Evolutionary conservation across 1,284 basidiomycete species (phyloP).

Genomic region (Vanrija sp.): DNA sequence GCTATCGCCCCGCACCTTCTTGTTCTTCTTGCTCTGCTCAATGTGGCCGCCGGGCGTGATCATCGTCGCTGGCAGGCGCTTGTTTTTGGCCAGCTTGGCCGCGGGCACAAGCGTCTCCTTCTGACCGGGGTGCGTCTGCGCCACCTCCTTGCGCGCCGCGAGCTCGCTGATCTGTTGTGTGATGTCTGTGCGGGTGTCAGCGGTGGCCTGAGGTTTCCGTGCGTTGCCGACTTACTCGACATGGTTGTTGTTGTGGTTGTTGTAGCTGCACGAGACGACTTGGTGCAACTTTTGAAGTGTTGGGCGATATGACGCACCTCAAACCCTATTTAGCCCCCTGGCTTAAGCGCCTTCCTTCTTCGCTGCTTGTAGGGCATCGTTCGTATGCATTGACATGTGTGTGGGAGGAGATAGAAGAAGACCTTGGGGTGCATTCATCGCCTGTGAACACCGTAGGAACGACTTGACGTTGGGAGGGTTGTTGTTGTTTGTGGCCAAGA

Average conservation of each 20-base stretch:
- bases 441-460: too few species aligned
- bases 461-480: too few species aligned
- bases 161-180: conserved; percentile 8
- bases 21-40: conserved; percentile 27
- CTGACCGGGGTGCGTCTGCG: conserved; percentile 16
- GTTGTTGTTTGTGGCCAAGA: too few species aligned
- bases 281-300: too few species aligned
- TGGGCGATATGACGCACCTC: too few species aligned
- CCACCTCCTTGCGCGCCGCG: conserved; percentile 14
- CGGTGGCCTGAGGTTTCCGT: neutral
- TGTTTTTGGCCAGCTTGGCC: conserved; percentile 40
- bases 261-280: neutral
- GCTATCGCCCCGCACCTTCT: conserved; percentile 3
- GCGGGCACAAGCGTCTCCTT: conserved; percentile 21
- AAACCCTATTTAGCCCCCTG: too few species aligned
- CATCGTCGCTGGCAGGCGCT: conserved; percentile 45
- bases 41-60: conserved; percentile 33
- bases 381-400: too few species aligned
- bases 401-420: too few species aligned
- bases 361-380: too few species aligned
- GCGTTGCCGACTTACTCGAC: conserved; percentile 4
- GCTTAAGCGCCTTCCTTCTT: too few species aligned
- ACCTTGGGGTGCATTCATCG: too few species aligned
- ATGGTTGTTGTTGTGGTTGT: neutral
- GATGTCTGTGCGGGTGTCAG: neutral